Evolutionary conservation across 495 filamentous ascomycete genomes (phyloP), one percentile per base, ranked within the genome.

Genomic region (Penicillium subrubescens): DNA sequence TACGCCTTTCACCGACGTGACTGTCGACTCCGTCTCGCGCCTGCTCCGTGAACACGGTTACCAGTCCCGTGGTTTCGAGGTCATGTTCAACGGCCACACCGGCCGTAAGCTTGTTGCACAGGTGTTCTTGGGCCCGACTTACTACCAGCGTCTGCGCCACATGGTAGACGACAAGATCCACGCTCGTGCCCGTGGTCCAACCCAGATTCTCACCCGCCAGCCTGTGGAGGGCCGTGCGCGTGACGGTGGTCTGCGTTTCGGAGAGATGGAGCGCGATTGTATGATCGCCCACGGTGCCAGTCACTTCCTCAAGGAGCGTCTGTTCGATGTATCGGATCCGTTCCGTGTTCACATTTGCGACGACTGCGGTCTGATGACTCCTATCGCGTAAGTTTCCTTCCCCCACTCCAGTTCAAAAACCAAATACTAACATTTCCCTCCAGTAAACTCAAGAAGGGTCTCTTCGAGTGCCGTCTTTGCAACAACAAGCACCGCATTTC

Each of bases 101-200:
- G 95, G 95, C 43, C 86, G 87, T 59, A 99, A 98, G 84, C 78
- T 97, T 43, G 88, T 90, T 31, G 91, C 93, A 7, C 96, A 99
- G 78, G 89, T 98, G 33, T 99, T 98, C 86, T 83, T 99, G 51
- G 95, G 95, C 23, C 95, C 95, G 2, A 99, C 96, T 1, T 99
- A 99, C 83, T 99, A 99, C 81, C 95, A 99, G 81, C 93, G 96
- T 77, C 85, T 99, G 59, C 86, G 96, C 57, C 95, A 99, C 79
- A 99, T 99, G 95, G 95, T 99, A 64, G 96, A 99, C 76, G 95
- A 99, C 81, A 99, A 99, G 87, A 98, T 99, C 71, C 95, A 99
- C 80, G 95, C 95, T 23, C 89, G 95, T 75, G 95, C 95, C 7
- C 86, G 95, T 75, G 95, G 95, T 21, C 95, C 95, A 8, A 90